Percentiles rank a stretch among this genome's conserved stretches.
phyloP scores from a whole-genome alignment of 2,329 filamentous ascomycete species.

The Byssoonygena ceratinophila region DNA sequence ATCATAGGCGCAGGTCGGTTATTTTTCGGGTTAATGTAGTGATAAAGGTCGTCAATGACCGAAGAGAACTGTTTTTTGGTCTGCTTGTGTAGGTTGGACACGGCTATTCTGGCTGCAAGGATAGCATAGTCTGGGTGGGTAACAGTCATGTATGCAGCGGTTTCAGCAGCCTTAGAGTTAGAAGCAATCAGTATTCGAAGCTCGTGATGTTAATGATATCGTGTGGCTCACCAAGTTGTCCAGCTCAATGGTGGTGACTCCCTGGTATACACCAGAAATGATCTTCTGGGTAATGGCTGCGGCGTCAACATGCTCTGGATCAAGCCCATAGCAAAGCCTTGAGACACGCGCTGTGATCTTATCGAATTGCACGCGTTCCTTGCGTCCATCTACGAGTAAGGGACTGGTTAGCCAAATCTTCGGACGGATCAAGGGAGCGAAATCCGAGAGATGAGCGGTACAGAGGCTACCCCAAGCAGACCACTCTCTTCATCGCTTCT shows the following conservation, averaged over 20 bases:
- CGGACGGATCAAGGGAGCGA: background rate
- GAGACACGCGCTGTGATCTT: constrained; percentile 99
- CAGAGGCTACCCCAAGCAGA: background rate
- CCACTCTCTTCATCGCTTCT: background rate
- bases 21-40: constrained; percentile 96
- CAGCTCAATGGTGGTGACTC: constrained; percentile 90
- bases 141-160: constrained; percentile 98
- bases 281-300: constrained; percentile 98
- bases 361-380: constrained; percentile 99
- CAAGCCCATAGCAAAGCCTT: constrained; percentile 91
- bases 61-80: constrained; percentile 99
- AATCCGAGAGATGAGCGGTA: background rate
- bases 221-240: constrained; percentile 72
- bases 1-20: constrained; percentile 81
- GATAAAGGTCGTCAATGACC: constrained; percentile 83
- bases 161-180: constrained; percentile 72
- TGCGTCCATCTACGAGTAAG: constrained; percentile 69
- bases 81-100: constrained; percentile 99
- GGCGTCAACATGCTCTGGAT: constrained; percentile 89
- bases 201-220: background rate
- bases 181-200: constrained; percentile 1
- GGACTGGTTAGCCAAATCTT: constrained; percentile 17
- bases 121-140: constrained; percentile 99
- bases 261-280: constrained; percentile 97
- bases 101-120: constrained; percentile 92